A percentile compares a stretch with the other conserved stretches of the same genome.
These are phyloP conservation scores for Capsicum baccatum DNA, from an alignment of 257 asterid species.

Conservation along the genomic window DNA sequence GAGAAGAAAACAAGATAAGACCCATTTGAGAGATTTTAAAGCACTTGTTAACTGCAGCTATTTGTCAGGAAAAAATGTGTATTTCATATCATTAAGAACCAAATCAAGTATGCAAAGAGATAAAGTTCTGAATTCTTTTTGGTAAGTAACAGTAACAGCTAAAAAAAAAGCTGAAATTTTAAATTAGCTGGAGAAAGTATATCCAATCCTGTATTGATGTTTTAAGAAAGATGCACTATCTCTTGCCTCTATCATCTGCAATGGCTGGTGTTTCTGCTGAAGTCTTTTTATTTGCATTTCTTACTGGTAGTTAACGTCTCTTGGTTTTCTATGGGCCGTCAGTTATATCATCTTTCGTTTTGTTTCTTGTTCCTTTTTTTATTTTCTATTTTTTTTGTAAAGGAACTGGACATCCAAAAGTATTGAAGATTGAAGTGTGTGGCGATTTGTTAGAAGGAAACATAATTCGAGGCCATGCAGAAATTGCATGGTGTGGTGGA, in stretches of 20 bases:
- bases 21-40: not conserved
- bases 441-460: slow-evolving; percentile 95
- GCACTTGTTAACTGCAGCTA: not conserved
- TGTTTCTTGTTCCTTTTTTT: not conserved
- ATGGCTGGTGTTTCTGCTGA: slow-evolving; percentile 21
- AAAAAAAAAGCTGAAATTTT: not conserved
- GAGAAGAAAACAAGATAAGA: not conserved
- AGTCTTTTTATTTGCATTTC: not conserved
- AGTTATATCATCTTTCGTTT: slow-evolving; percentile 14
- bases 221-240: not conserved
- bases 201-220: slow-evolving; percentile 10
- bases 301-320: slow-evolving; percentile 7
- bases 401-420: slow-evolving; percentile 96
- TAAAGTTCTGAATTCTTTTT: not conserved
- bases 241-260: not conserved
- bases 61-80: not conserved
- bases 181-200: not conserved
- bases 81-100: not conserved
- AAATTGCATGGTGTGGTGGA: slow-evolving; percentile 99
- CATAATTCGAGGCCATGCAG: slow-evolving; percentile 69
- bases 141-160: not conserved
- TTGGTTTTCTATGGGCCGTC: not conserved
- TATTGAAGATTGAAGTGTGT: slow-evolving; percentile 73
- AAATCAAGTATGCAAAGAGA: not conserved
- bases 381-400: slow-evolving; percentile 35